A percentile compares a stretch with the other conserved stretches of the same genome.
Conservation (phyloP, 2,329 filamentous ascomycete genomes). For the Paracoccidioides brasiliensis region DNA sequence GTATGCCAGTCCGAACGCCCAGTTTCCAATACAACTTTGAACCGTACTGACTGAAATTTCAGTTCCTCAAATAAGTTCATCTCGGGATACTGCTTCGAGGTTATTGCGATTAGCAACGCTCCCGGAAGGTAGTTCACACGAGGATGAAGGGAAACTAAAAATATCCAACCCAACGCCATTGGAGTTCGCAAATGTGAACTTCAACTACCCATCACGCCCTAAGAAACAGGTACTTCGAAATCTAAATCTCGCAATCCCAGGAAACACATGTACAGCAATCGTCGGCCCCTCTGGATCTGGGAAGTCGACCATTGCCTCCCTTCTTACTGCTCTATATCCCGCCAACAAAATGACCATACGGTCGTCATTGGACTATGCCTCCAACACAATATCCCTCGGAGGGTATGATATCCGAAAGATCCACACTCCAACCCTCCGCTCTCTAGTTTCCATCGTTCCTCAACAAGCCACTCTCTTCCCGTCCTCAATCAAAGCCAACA, state of each 20-base stretch:
- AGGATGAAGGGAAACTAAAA: slow-evolving; percentile 39
- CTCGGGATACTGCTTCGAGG: slow-evolving; percentile 57
- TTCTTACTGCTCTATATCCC: slow-evolving; percentile 61
- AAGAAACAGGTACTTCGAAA: slow-evolving; percentile 44
- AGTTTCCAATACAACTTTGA: no score
- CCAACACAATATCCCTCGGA: slow-evolving; percentile 38
- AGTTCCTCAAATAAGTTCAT: slow-evolving; percentile 67
- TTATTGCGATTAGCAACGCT: slow-evolving; percentile 59
- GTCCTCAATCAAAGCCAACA: slow-evolving; percentile 37
- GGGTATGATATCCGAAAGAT: slow-evolving; percentile 45
- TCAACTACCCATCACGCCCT: slow-evolving; percentile 54
- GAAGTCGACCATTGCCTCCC: slow-evolving; percentile 68
- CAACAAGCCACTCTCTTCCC: slow-evolving; percentile 52
- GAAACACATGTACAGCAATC: slow-evolving; percentile 58
- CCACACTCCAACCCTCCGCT: slow-evolving; percentile 48
- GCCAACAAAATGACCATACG: slow-evolving; percentile 9
- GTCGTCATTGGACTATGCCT: slow-evolving; percentile 11
- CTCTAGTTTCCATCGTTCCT: slow-evolving; percentile 45
- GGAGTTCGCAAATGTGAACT: slow-evolving; percentile 49
- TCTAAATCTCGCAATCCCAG: slow-evolving; percentile 51
- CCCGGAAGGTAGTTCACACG: slow-evolving; percentile 42
- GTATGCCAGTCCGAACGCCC: slow-evolving; percentile 17
- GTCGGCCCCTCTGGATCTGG: slow-evolving; percentile 80
- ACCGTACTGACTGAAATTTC: slow-evolving; percentile 6
- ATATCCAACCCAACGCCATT: slow-evolving; percentile 38